These are phyloP conservation scores for Acidiella bohemica DNA, from an alignment of 495 filamentous ascomycete genomes.

Conservation along the genomic window DNA sequence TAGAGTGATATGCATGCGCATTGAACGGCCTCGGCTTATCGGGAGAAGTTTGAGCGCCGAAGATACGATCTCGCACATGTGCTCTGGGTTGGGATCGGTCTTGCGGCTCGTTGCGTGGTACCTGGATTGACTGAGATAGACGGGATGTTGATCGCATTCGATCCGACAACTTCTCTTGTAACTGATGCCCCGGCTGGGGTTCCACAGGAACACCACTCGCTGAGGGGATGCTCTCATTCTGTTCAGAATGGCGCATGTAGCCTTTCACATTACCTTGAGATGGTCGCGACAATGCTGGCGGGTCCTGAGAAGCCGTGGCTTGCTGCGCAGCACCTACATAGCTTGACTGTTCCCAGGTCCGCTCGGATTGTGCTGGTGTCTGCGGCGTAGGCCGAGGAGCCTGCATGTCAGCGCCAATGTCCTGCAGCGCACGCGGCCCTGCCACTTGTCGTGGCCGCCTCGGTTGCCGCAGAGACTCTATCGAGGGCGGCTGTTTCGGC, in stretches of 20 bases:
- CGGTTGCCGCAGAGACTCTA: too few relatives aligned
- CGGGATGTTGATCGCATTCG: not conserved
- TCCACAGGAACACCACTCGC: too few relatives aligned
- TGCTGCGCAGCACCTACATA: slow-evolving; percentile 5
- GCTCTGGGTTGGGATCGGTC: slow-evolving; percentile 2
- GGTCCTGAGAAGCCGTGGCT: too few relatives aligned
- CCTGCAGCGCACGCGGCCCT: too few relatives aligned
- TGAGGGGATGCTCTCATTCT: not conserved
- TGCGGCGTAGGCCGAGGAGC: too few relatives aligned
- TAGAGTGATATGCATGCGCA: slow-evolving; percentile 6
- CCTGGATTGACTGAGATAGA: slow-evolving; percentile 4
- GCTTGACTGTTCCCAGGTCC: slow-evolving; percentile 1
- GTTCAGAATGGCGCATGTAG: slow-evolving; percentile 12
- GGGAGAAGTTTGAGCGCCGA: not conserved
- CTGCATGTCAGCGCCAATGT: too few relatives aligned
- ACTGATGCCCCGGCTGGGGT: too few relatives aligned
- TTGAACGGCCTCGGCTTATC: slow-evolving; percentile 4
- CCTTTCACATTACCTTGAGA: not conserved
- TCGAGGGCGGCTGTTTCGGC: not conserved
- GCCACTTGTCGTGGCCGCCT: too few relatives aligned
- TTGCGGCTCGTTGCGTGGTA: not conserved
- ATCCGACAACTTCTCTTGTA: too few relatives aligned
- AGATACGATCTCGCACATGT: slow-evolving; percentile 7
- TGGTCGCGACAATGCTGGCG: too few relatives aligned
- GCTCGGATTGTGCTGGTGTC: too few relatives aligned